These are phyloP conservation scores for Mycosarcoma maydis DNA, from an alignment of 1,284 basidiomycete species.

Conservation along the genomic window DNA sequence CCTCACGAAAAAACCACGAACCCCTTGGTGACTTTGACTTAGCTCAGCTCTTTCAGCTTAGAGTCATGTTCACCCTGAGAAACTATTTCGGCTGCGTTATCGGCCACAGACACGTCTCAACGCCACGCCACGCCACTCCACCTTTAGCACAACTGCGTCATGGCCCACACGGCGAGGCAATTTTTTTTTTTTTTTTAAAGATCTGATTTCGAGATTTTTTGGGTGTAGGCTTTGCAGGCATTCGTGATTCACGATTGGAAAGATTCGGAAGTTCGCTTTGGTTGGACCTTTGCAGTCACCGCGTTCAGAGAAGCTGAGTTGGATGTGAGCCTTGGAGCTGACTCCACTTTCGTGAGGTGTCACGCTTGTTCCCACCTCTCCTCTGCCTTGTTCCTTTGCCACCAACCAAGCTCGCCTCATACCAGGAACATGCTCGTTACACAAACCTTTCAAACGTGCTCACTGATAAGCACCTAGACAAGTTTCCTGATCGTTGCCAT, in stretches of 20 bases:
- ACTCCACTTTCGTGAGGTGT: not conserved
- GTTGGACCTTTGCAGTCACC: too few relatives aligned
- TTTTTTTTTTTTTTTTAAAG: conserved; percentile 1
- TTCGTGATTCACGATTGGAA: too few relatives aligned
- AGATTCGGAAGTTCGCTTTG: too few relatives aligned
- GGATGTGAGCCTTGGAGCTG: too few relatives aligned
- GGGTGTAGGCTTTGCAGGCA: too few relatives aligned
- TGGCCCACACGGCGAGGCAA: conserved; percentile 1
- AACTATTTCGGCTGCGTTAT: too few relatives aligned
- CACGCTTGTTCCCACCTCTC: not conserved
- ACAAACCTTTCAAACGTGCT: not conserved
- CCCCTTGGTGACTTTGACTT: too few relatives aligned
- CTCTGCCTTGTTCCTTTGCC: not conserved
- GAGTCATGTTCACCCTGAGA: too few relatives aligned
- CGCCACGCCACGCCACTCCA: not conserved
- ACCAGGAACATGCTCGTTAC: conserved; percentile 5
- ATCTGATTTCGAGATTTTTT: conserved; percentile 1
- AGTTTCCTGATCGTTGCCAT: too few relatives aligned
- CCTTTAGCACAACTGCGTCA: too few relatives aligned
- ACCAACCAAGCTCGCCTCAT: not conserved
- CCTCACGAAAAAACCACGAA: not conserved
- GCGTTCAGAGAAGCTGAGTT: conserved; percentile 3
- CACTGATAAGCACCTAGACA: not conserved
- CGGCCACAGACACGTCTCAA: not conserved
- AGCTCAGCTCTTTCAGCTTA: conserved; percentile 1